Evolutionary conservation across 768 basidiomycete species (phyloP), one percentile per base, ranked within the genome.

Genomic region (Suillus sp.): DNA sequence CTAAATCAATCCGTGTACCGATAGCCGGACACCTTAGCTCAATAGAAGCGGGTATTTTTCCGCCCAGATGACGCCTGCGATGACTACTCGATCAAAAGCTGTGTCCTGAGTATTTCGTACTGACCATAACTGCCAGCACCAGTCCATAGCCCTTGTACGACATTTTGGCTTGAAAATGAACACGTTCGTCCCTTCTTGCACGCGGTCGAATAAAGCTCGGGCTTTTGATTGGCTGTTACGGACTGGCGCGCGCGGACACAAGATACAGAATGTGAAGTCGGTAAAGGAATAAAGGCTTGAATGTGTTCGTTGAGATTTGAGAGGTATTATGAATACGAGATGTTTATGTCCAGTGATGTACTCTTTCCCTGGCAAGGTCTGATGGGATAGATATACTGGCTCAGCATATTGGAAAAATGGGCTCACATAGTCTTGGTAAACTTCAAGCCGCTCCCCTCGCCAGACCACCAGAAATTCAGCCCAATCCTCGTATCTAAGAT

Each of bases 111-210:
- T 34, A 50, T 30, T 14, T 34, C 22, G 37, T 2, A 61, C 77
- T 61, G 67, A 89, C 95, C 93, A 95, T 53, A 97, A 78, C 59
- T 86, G 83, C 95, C 95, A 97, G 51, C 87, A 80, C 96, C 96
- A 98, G 73, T 97, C 95, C 43, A 85, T 81, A 1, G 92, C 89
- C 59, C 93, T 80, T 6, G 90, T 87, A 34, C 92, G 85, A 65
- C 86, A 88, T 72, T 90, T 92, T 20, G 81, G 69, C 69, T 96
- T 96, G 75, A 96, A 92, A 34, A 96, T 81, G 73, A 95, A 96
- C 32, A 96, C 84, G 66, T 94, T 90, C 0, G 89, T 92, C 5
- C 95, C 93, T 64, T 84, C 83, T 58, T 81, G 83, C 0, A 76
- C 72, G 13, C 80, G 75, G 60, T 78, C 80, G 62, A 90, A 81